Evolutionary conservation across 176 grass and related monocot species (phyloP).

Genomic region (Pontederia crassipes): DNA sequence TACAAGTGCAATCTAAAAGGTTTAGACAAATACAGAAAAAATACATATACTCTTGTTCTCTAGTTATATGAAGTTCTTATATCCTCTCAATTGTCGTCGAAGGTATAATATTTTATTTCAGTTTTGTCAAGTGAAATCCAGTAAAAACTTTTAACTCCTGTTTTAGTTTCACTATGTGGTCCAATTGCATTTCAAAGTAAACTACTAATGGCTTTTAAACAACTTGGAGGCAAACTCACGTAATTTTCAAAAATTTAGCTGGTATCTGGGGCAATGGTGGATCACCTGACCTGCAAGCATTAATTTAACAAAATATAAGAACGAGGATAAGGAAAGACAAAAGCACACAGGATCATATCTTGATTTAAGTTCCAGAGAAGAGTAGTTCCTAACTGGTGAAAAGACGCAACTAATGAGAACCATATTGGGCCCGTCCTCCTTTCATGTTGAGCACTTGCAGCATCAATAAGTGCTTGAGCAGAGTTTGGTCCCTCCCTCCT

Average conservation of each 20-base stretch:
- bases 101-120: too few relatives aligned
- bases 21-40: too few relatives aligned
- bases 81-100: too few relatives aligned
- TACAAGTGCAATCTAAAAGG: too few relatives aligned
- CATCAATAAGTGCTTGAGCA: constrained; percentile 19
- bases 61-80: too few relatives aligned
- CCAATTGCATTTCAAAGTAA: background rate
- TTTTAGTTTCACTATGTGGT: background rate
- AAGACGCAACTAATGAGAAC: constrained; percentile 63
- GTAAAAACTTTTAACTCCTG: background rate
- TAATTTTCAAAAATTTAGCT: constrained; percentile 61
- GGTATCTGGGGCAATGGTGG: constrained; percentile 10
- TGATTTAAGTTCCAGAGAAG: background rate
- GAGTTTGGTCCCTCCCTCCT: constrained; percentile 30
- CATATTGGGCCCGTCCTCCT: constrained; percentile 55
- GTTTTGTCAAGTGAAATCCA: too few relatives aligned
- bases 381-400: constrained; percentile 36
- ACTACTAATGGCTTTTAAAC: background rate
- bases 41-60: too few relatives aligned
- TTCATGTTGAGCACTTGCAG: constrained; percentile 20
- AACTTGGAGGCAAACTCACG: constrained; percentile 34
- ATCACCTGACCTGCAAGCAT: background rate
- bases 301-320: constrained; percentile 8
- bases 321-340: background rate
- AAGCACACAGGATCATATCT: background rate